Evolutionary conservation across 2,329 filamentous ascomycete genomes (phyloP).

Genomic region (Periconia macrospinosa): DNA sequence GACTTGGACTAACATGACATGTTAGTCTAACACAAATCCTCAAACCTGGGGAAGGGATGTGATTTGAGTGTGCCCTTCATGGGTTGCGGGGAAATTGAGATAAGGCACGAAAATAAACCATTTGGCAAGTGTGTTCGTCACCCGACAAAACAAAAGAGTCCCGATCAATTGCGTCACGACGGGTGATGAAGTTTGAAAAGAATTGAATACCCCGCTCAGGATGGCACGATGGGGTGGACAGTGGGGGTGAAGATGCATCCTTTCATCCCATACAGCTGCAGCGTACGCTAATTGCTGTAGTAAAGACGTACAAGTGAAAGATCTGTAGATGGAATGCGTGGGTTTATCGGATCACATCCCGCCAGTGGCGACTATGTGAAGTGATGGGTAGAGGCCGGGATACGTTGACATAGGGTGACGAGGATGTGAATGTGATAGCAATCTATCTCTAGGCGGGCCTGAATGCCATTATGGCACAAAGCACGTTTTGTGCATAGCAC

Average conservation of each 20-base stretch:
- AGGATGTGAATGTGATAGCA: not conserved
- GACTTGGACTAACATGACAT: not conserved
- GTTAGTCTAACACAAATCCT: not conserved
- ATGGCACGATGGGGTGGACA: not conserved
- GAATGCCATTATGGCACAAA: not conserved
- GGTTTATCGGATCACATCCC: not conserved
- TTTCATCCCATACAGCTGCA: not conserved
- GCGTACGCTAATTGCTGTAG: not conserved
- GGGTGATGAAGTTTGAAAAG: not conserved
- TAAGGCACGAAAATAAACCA: not conserved
- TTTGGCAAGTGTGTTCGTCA: not conserved
- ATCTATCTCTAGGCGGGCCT: not conserved
- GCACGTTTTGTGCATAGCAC: not conserved
- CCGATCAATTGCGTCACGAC: not conserved
- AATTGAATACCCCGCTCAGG: not conserved
- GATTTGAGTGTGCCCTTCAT: not conserved
- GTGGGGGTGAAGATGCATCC: not conserved
- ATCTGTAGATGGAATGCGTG: not conserved
- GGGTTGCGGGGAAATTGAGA: not conserved
- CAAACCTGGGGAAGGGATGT: not conserved
- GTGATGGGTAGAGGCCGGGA: too few species aligned
- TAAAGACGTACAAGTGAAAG: not conserved
- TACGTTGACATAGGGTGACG: not conserved
- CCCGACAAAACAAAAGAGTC: not conserved
- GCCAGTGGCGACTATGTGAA: not conserved